Evolutionary conservation across 768 basidiomycete species (phyloP).

Genomic region (Xerocomellus amylosporus): DNA sequence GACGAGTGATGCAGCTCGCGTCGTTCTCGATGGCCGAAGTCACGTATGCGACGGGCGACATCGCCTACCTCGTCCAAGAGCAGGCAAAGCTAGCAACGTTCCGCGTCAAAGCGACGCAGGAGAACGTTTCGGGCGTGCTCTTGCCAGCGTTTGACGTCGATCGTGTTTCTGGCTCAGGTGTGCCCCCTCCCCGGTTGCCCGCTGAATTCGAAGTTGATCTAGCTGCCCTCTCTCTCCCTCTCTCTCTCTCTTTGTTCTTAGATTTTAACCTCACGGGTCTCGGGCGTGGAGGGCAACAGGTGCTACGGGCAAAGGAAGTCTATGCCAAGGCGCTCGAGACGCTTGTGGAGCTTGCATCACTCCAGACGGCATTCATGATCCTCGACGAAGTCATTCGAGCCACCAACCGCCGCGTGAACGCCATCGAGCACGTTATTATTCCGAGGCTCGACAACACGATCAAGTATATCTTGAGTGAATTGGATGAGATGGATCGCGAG

Average conservation of each 20-base stretch:
- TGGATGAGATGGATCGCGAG: conserved; percentile 98
- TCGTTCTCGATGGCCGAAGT: conserved; percentile 99
- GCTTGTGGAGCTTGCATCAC: conserved; percentile 91
- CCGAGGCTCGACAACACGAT: conserved; percentile 96
- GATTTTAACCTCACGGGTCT: conserved; percentile 98
- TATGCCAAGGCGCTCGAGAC: conserved; percentile 98
- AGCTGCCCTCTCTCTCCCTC: not conserved
- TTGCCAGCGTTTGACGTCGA: conserved; percentile 94
- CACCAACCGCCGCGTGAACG: conserved; percentile 98
- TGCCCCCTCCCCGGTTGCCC: conserved; percentile 4
- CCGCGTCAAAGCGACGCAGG: conserved; percentile 90
- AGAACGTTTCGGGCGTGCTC: conserved; percentile 97
- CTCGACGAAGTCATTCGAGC: conserved; percentile 98
- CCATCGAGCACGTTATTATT: conserved; percentile 96
- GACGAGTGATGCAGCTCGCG: conserved; percentile 96
- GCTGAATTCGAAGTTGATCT: conserved; percentile 1
- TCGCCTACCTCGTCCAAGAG: conserved; percentile 97
- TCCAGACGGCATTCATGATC: conserved; percentile 97
- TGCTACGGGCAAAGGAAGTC: conserved; percentile 91
- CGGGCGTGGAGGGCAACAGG: conserved; percentile 94
- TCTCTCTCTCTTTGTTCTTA: conserved; percentile 30
- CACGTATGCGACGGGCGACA: conserved; percentile 96
- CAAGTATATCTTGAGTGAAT: conserved; percentile 94
- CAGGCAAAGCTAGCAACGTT: conserved; percentile 90
- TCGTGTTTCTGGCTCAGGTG: conserved; percentile 80